These are phyloP conservation scores for Parsonsia alboflavescens DNA, from an alignment of 257 asterid genomes.

Conservation along the genomic window DNA sequence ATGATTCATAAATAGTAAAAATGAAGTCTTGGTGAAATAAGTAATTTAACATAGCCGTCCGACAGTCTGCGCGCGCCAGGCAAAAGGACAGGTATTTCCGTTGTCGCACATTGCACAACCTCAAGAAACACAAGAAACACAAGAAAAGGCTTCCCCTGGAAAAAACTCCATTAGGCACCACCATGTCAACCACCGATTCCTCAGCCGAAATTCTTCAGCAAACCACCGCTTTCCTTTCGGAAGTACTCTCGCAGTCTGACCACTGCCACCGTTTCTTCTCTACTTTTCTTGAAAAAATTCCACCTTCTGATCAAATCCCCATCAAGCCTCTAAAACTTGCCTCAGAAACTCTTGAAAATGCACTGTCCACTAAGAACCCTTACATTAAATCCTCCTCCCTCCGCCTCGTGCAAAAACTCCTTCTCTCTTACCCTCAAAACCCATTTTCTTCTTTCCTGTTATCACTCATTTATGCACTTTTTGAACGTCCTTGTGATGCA, in stretches of 20 bases:
- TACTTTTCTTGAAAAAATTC: conserved; percentile 34
- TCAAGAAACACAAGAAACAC: too few species aligned
- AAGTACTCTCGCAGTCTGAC: conserved; percentile 38
- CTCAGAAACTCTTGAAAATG: conserved; percentile 53
- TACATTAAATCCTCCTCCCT: conserved; percentile 51
- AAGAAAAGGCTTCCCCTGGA: neutral
- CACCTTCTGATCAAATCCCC: conserved; percentile 25
- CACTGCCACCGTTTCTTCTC: conserved; percentile 46
- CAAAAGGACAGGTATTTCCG: conserved; percentile 1
- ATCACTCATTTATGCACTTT: conserved; percentile 41
- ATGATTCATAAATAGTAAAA: too few species aligned
- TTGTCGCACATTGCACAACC: neutral
- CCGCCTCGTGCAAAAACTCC: conserved; percentile 52
- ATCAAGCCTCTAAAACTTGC: conserved; percentile 39
- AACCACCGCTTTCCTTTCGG: conserved; percentile 43
- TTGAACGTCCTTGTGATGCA: conserved; percentile 39
- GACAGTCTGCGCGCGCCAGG: conserved; percentile 17
- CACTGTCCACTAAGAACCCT: conserved; percentile 43
- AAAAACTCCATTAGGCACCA: neutral
- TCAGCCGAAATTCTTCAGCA: conserved; percentile 44
- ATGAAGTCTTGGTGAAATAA: conserved; percentile 10
- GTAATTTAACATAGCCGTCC: conserved; percentile 10
- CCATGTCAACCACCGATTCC: conserved; percentile 41
- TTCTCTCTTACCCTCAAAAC: conserved; percentile 32
- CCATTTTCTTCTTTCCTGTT: conserved; percentile 48